Base-by-base conservation (phyloP, 2,329 filamentous ascomycete species). In the Meredithiella fracta region DNA sequence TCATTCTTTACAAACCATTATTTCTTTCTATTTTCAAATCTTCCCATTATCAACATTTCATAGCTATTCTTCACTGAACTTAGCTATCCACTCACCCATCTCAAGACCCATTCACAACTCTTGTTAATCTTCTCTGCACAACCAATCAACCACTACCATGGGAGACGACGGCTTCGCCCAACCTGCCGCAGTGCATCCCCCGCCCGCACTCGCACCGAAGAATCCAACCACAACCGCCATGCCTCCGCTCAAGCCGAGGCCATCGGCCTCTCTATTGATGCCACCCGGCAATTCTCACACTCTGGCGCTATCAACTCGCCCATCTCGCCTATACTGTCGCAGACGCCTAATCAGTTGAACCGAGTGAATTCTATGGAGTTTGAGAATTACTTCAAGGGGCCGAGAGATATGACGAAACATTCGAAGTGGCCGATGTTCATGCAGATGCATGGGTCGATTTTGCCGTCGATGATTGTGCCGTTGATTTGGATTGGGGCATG, bases 361-460 rank as follows among this genome's bases (percentile, higher is more conserved):
- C 57, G 57, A 1, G 53, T 53, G 22, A 58, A 58, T 40, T 56
- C 57, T 5, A 23, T 58, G 25, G 60, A 61, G 11, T 8, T 61
- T n/a, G 60, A 61, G 15, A 59, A 61, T 38, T 61, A 61, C 59
- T 61, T 61, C 54, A 56, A 53, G 29, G 80, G 79, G 11, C 85
- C 85, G 52, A 77, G 82, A 59, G 80, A 88, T 65, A 77, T 86
- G 60, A 73, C 79, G 58, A 78, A 78, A 63, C 84, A 89, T 67
- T 87, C 83, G 20, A 88, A 86, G 73, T 82, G 83, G 75, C 85
- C 85, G 17, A 76, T 80, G 60, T 84, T 88, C 65, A 69, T 90
- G 65, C 82, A 83, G 58, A 74, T 90, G 69, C 84, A 87, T 65
- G 85, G 85, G 62, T 85, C 80, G 60, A 80, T 90, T 59, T 66